Evolutionary conservation across 208 protist genomes (phyloP).

Genomic region (Wallacemonas sp.): DNA sequence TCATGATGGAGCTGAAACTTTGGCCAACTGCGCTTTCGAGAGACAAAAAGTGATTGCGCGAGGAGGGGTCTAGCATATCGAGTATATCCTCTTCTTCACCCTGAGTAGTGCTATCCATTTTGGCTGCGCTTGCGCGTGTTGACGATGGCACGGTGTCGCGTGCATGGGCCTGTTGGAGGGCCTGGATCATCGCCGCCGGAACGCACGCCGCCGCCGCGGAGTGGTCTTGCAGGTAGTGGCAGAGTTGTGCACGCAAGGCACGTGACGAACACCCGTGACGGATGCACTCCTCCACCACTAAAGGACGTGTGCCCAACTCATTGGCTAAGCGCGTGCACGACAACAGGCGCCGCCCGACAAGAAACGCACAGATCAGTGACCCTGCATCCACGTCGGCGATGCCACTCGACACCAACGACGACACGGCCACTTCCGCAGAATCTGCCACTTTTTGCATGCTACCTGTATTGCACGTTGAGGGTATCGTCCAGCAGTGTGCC

Average conservation of each 20-base stretch:
- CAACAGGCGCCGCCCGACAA: conserved; percentile 52
- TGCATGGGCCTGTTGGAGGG: conserved; percentile 46
- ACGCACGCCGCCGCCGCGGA: conserved; percentile 20
- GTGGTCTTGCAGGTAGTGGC: conserved; percentile 59
- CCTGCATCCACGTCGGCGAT: conserved; percentile 41
- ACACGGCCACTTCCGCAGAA: neutral
- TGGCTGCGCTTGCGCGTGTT: neutral
- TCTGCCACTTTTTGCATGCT: neutral
- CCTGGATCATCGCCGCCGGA: conserved; percentile 30
- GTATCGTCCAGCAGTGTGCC: no score
- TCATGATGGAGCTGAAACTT: conserved; percentile 90
- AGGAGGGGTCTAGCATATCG: conserved; percentile 58
- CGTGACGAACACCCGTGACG: conserved; percentile 64
- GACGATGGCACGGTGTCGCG: conserved; percentile 23
- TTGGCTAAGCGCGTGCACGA: conserved; percentile 40
- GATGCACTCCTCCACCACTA: conserved; percentile 81
- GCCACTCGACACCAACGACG: neutral
- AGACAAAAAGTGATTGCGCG: conserved; percentile 67
- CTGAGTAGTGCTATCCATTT: neutral
- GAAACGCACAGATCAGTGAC: conserved; percentile 59
- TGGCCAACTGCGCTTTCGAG: conserved; percentile 81
- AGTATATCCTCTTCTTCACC: conserved; percentile 32
- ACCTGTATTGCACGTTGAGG: no score
- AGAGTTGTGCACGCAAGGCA: conserved; percentile 58
- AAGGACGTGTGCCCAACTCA: conserved; percentile 52